These are phyloP conservation scores for Phytophthora syringae DNA, from an alignment of 352 stramenopile genomes.

Conservation along the genomic window DNA sequence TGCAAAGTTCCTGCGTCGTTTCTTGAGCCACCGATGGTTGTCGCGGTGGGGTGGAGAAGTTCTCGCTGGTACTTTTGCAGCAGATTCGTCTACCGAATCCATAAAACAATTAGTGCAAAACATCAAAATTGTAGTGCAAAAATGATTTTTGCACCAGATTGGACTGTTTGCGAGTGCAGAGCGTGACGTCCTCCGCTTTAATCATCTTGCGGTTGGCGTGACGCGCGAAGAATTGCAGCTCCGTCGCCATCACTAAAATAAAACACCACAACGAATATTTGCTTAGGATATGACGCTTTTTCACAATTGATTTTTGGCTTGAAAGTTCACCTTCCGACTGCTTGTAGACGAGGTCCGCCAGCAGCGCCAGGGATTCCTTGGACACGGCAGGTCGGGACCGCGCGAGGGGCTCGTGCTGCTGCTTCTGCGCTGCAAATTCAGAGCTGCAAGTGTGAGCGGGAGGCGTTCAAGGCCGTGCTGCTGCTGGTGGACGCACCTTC, in stretches of 20 bases:
- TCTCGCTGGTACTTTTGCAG: conserved; percentile 73
- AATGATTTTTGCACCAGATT: conserved; percentile 41
- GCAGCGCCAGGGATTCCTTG: conserved; percentile 68
- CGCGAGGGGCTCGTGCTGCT: conserved; percentile 50
- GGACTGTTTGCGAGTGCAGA: conserved; percentile 71
- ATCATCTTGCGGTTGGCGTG: conserved; percentile 79
- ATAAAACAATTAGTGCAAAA: background rate
- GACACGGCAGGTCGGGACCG: conserved; percentile 53
- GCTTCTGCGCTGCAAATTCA: conserved; percentile 48
- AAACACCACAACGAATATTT: background rate
- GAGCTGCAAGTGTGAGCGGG: background rate
- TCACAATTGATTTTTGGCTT: background rate
- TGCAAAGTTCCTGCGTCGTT: conserved; percentile 32
- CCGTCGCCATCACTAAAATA: conserved; percentile 66
- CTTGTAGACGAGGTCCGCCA: conserved; percentile 73
- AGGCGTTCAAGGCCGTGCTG: background rate
- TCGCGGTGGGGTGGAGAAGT: conserved; percentile 25
- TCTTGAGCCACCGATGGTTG: conserved; percentile 28
- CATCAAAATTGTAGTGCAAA: background rate
- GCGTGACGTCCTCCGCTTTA: conserved; percentile 72
- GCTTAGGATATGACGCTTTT: too few species aligned
- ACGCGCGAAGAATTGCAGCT: conserved; percentile 78
- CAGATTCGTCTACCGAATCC: conserved; percentile 43
- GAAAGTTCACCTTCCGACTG: conserved; percentile 54
- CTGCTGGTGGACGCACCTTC: conserved; percentile 37